phyloP scores from a whole-genome alignment of 371 early-diverging fungal genomes.

The Nosema granulosis region DNA sequence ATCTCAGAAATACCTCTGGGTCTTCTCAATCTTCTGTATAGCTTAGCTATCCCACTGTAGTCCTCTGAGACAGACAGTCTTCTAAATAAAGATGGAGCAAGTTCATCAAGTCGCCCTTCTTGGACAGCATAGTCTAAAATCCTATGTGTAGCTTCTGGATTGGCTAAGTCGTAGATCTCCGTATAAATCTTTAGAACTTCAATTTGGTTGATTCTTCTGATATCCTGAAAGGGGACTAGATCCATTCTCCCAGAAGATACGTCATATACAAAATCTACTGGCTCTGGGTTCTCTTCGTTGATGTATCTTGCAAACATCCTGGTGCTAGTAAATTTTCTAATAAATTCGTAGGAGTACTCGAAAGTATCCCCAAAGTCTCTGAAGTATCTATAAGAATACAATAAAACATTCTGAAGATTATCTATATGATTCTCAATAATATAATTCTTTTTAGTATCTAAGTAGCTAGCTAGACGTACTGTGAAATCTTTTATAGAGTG shows the following conservation, averaged over 20 bases:
- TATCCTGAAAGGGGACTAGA: not conserved
- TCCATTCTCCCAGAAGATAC: not conserved
- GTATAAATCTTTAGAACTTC: constrained; percentile 1
- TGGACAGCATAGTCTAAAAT: not conserved
- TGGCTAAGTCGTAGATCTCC: constrained; percentile 17
- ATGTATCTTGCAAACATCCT: constrained; percentile 21
- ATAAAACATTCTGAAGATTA: not conserved
- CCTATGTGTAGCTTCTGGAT: not conserved
- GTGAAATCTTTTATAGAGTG: constrained; percentile 7
- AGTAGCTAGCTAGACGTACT: not conserved
- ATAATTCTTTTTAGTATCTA: constrained; percentile 7
- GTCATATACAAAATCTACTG: constrained; percentile 14
- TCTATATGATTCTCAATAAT: not conserved
- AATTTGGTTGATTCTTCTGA: not conserved
- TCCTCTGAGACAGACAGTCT: constrained; percentile 5
- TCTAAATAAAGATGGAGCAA: constrained; percentile 4
- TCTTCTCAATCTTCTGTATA: too few relatives aligned
- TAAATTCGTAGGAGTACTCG: constrained; percentile 17
- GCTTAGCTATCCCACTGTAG: constrained; percentile 4
- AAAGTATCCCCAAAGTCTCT: not conserved
- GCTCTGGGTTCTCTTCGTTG: not conserved
- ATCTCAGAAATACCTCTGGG: too few relatives aligned
- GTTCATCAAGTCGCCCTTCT: too few relatives aligned
- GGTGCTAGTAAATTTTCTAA: too few relatives aligned
- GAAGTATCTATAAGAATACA: not conserved